Evolutionary conservation across 306 rosid species (phyloP).

Genomic region (Gleditsia sinensis): DNA sequence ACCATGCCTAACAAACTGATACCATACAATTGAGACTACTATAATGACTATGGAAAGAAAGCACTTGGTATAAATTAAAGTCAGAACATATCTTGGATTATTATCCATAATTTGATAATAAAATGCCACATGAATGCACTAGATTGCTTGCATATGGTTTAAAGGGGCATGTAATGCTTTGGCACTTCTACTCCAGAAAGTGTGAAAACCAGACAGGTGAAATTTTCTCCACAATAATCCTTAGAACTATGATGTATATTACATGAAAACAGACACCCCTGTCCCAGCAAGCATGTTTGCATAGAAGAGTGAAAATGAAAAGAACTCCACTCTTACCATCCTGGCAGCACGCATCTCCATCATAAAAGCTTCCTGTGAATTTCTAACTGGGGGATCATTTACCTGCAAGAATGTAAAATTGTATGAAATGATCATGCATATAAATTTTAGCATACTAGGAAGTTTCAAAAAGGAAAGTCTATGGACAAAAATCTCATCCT

Average conservation of each 20-base stretch:
- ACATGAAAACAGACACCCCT: background rate
- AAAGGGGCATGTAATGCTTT: background rate
- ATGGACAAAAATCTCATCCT: background rate
- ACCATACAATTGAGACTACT: background rate
- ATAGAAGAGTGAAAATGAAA: conserved; percentile 3
- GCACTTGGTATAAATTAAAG: background rate
- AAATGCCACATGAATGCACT: background rate
- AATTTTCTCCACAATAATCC: conserved; percentile 9
- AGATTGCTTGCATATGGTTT: background rate
- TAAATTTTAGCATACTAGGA: background rate
- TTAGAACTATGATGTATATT: background rate
- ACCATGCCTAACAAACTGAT: background rate
- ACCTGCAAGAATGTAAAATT: conserved; percentile 53
- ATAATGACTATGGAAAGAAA: background rate
- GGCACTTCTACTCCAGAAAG: background rate
- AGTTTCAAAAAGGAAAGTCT: conserved; percentile 12
- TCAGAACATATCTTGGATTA: background rate
- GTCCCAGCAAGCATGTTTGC: conserved; percentile 8
- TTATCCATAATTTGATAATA: background rate
- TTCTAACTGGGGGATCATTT: conserved; percentile 83
- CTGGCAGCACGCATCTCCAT: conserved; percentile 92
- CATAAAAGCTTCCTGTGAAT: conserved; percentile 91
- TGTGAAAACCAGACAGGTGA: background rate
- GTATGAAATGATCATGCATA: background rate
- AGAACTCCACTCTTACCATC: conserved; percentile 53